Base-by-base conservation (phyloP, 768 basidiomycete genomes). In the Mrakia hoshinonis region DNA sequence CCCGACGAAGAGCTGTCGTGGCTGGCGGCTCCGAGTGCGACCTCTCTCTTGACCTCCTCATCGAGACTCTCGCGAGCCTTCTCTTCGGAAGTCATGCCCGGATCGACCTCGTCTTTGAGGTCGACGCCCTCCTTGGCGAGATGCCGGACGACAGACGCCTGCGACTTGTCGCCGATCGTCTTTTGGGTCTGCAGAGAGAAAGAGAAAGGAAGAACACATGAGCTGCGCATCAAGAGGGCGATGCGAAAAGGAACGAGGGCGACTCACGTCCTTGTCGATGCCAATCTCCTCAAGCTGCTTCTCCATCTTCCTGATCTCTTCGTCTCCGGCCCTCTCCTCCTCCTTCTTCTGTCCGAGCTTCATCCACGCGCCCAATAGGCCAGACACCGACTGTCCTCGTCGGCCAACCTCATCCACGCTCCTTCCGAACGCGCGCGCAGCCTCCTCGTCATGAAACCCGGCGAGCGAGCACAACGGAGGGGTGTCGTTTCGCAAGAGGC, bases 331-430 rank as follows among this genome's bases (percentile, higher is more conserved):
- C n/a, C 34, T 36, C 4, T 49, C 22, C 38, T 39, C 34, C 36
- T 70, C 69, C 46, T 52, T 48, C 61, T 70, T 70, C 60, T 63
- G 39, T n/a, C 69, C 61, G 22, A 51, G 36, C 36, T 38, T n/a
- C 61, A 63, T 70, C 69, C 69, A 70, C 12, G 29, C 13, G 10
- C 60, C 47, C n/a, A 70, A n/a, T 24, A 46, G 60, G 20, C 61
- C 49, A 7, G 61, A 49, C 1, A 49, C 69, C 31, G 20, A 51
- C 47, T 70, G 49, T 2, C 61, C 38, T 20, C 58, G 22, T 10
- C 39, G 43, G 2, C 75, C 75, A 5, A 76, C 73, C 69, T 76
- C 77, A 74, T 81, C 80, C n/a, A 81, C 79, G 47, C 76, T 77
- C 55, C 73, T 74, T 20, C 77, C 79, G 10, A 76, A 76, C 49